phyloP scores from a whole-genome alignment of 129 eudicot genomes.

The Erigeron canadensis region DNA sequence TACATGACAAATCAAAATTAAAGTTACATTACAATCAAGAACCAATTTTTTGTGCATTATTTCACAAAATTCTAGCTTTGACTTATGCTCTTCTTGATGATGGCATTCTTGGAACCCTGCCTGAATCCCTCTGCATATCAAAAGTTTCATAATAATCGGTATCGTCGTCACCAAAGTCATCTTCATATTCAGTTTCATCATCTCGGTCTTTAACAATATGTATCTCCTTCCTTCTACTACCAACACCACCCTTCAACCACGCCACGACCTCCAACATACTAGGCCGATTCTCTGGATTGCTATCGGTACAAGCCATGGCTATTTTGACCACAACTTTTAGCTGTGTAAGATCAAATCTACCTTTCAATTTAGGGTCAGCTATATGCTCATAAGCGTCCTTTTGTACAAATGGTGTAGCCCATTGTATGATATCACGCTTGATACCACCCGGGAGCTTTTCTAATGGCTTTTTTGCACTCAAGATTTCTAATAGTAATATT shows the following conservation, averaged over 20 bases:
- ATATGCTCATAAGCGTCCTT: slow-evolving; percentile 56
- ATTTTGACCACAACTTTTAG: slow-evolving; percentile 46
- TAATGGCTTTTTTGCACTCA: slow-evolving; percentile 65
- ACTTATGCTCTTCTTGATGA: slow-evolving; percentile 36
- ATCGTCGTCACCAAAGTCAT: slow-evolving; percentile 38
- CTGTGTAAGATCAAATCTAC: slow-evolving; percentile 47
- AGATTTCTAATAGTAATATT: slow-evolving; percentile 60
- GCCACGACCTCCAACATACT: slow-evolving; percentile 68
- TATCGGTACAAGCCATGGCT: slow-evolving; percentile 63
- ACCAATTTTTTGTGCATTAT: not conserved
- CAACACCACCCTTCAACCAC: slow-evolving; percentile 51
- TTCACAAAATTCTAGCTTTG: not conserved
- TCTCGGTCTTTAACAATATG: slow-evolving; percentile 30
- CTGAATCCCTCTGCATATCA: slow-evolving; percentile 28
- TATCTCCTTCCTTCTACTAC: slow-evolving; percentile 44
- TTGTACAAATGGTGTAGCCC: slow-evolving; percentile 66
- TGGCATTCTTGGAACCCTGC: slow-evolving; percentile 33
- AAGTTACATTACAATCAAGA: slow-evolving; percentile 17
- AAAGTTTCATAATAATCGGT: slow-evolving; percentile 52
- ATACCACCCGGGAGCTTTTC: slow-evolving; percentile 69
- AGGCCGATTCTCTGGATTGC: slow-evolving; percentile 64
- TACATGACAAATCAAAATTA: slow-evolving; percentile 25
- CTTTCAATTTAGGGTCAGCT: slow-evolving; percentile 68
- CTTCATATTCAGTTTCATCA: slow-evolving; percentile 42
- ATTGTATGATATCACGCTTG: slow-evolving; percentile 73